Conservation (phyloP, 2,329 filamentous ascomycete genomes). For the Aspergillus melleus region DNA sequence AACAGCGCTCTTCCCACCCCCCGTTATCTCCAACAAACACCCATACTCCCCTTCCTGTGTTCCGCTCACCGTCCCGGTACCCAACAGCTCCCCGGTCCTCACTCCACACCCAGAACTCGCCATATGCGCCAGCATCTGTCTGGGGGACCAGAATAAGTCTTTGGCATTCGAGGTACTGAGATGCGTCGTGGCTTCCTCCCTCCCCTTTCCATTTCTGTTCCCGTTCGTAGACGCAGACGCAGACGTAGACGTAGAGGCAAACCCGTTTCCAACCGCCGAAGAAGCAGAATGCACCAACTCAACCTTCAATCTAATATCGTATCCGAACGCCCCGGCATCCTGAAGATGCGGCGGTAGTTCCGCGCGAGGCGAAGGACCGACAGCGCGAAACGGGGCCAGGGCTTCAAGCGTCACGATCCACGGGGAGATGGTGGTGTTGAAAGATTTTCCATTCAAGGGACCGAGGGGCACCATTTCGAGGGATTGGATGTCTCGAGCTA, state of each 20-base stretch:
- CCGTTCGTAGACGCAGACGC: no score
- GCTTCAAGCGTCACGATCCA: constrained; percentile 65
- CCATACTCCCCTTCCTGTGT: constrained; percentile 22
- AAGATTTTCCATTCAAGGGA: constrained; percentile 62
- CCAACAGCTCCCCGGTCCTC: constrained; percentile 32
- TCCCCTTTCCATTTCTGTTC: no score
- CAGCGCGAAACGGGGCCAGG: constrained; percentile 36
- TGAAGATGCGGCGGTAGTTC: constrained; percentile 18
- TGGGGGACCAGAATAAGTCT: constrained; percentile 30
- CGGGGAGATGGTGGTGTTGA: constrained; percentile 60
- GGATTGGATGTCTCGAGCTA: constrained; percentile 55
- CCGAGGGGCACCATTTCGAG: constrained; percentile 63
- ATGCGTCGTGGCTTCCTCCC: neutral
- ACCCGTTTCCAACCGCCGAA: no score
- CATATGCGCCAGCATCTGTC: constrained; percentile 33
- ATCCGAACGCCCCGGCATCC: constrained; percentile 18
- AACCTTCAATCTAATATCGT: constrained; percentile 24
- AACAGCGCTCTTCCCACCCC: constrained; percentile 23
- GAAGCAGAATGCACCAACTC: constrained; percentile 14
- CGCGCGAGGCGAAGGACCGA: constrained; percentile 18
- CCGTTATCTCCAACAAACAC: constrained; percentile 31
- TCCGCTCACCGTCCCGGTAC: constrained; percentile 34
- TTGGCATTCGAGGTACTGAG: constrained; percentile 15
- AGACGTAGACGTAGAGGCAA: no score
- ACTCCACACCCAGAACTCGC: constrained; percentile 29